Evolutionary conservation across 768 basidiomycete genomes (phyloP).

Genomic region (Exidia glandulosa): DNA sequence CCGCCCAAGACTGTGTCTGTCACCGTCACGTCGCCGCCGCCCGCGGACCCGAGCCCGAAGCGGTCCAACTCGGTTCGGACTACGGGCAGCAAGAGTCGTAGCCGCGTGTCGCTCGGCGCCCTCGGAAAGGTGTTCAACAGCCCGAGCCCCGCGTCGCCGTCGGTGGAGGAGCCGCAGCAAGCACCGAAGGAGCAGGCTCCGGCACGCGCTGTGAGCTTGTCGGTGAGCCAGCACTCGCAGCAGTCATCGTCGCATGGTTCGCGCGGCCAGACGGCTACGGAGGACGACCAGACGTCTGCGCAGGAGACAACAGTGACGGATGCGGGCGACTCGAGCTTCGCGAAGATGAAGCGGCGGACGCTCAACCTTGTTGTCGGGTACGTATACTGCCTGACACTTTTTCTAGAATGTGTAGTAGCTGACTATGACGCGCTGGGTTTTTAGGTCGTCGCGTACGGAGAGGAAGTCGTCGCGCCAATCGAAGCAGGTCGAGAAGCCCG

Average conservation of each 20-base stretch:
- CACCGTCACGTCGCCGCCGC: not conserved
- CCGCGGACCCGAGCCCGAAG: not conserved
- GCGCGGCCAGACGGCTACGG: too few relatives aligned
- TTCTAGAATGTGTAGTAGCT: not conserved
- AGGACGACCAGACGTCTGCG: not conserved
- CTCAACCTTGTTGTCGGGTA: not conserved
- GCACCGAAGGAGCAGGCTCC: too few relatives aligned
- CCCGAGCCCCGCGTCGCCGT: constrained; percentile 8
- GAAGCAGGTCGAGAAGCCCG: constrained; percentile 9
- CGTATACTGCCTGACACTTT: too few relatives aligned
- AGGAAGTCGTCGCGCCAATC: constrained; percentile 23
- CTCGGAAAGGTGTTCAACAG: constrained; percentile 58
- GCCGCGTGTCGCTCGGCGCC: constrained; percentile 68
- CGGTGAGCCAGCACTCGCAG: too few relatives aligned
- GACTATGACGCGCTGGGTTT: not conserved
- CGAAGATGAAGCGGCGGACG: constrained; percentile 4
- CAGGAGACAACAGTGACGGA: not conserved
- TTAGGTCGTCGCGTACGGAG: constrained; percentile 10
- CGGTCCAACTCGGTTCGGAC: not conserved
- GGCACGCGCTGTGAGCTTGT: too few relatives aligned
- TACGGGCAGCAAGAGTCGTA: constrained; percentile 40
- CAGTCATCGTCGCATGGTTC: not conserved
- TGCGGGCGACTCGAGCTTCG: not conserved
- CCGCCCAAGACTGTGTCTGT: not conserved
- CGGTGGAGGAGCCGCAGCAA: not conserved